These are phyloP conservation scores for Hemisphaericaspora xylofermentans DNA, from an alignment of 1,139 yeast species.

Conservation along the genomic window DNA sequence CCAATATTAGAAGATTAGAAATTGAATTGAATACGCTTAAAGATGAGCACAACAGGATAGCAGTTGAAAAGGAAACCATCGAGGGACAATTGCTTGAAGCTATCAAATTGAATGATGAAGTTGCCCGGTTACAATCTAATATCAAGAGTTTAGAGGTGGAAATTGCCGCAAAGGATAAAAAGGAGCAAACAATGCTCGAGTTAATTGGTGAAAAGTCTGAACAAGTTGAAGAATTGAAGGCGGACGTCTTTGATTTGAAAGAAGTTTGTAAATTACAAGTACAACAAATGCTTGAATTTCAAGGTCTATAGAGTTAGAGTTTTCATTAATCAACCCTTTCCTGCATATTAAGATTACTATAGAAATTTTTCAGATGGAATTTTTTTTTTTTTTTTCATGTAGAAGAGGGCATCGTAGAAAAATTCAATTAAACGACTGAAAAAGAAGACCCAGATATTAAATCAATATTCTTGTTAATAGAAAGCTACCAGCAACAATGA, in stretches of 20 bases:
- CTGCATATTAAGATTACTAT: neutral
- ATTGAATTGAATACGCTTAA: constrained; percentile 66
- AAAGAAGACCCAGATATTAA: neutral
- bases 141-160: constrained; percentile 36
- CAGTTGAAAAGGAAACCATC: constrained; percentile 60
- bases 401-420: constrained; percentile 3
- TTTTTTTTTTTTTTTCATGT: too few relatives aligned
- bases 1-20: constrained; percentile 76
- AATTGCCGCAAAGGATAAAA: constrained; percentile 36
- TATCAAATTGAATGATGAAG: constrained; percentile 49
- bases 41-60: constrained; percentile 59
- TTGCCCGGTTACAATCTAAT: constrained; percentile 34
- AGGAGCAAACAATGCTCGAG: constrained; percentile 65
- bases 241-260: constrained; percentile 87
- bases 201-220: constrained; percentile 89
- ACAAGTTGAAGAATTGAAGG: constrained; percentile 76
- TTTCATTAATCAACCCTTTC: neutral
- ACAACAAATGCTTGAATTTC: constrained; percentile 77
- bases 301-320: constrained; percentile 24
- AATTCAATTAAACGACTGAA: neutral
- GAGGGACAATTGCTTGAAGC: constrained; percentile 60
- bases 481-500: neutral
- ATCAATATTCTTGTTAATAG: neutral
- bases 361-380: neutral
- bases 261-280: constrained; percentile 80